These are phyloP conservation scores for Kernera saxatilis DNA, from an alignment of 345 rosid species.

Conservation along the genomic window DNA sequence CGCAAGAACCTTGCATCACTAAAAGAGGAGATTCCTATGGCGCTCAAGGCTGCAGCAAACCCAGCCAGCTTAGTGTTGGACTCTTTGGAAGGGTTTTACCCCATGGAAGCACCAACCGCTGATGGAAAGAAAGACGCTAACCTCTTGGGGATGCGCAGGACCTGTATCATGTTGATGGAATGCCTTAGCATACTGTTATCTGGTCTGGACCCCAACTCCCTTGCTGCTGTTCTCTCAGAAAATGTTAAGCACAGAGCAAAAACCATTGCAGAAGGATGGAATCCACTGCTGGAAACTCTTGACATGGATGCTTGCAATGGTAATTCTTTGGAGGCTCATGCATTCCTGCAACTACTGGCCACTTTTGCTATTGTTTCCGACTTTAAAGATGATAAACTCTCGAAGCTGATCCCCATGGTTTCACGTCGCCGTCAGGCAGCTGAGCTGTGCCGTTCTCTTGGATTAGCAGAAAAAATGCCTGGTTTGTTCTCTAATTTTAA, in stretches of 20 bases:
- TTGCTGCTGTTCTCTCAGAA: conserved; percentile 54
- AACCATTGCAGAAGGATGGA: conserved; percentile 84
- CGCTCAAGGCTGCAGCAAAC: conserved; percentile 66
- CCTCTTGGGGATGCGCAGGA: conserved; percentile 89
- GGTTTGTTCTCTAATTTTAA: conserved; percentile 48
- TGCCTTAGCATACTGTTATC: conserved; percentile 79
- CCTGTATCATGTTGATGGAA: conserved; percentile 99
- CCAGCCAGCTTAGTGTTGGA: conserved; percentile 78
- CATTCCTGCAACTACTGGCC: conserved; percentile 87
- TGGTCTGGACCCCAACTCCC: conserved; percentile 38
- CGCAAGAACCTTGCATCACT: conserved; percentile 92
- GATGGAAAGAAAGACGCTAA: conserved; percentile 90
- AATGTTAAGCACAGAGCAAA: conserved; percentile 71
- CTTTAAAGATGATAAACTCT: conserved; percentile 64
- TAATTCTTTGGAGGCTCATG: conserved; percentile 99
- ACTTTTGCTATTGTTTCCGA: conserved; percentile 83
- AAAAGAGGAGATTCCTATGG: conserved; percentile 86
- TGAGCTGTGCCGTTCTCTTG: conserved; percentile 85
- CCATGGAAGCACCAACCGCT: conserved; percentile 42
- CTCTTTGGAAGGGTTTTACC: conserved; percentile 82
- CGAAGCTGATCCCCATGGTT: conserved; percentile 88
- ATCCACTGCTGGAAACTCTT: conserved; percentile 67
- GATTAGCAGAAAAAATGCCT: conserved; percentile 87
- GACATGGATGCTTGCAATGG: conserved; percentile 90
- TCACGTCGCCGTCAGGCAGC: conserved; percentile 99